Percentiles rank a stretch among this genome's conserved stretches.
Evolutionary conservation across 225 moss, liverwort and hornwort species (phyloP).

Genomic region (Takakia lepidozioides): DNA sequence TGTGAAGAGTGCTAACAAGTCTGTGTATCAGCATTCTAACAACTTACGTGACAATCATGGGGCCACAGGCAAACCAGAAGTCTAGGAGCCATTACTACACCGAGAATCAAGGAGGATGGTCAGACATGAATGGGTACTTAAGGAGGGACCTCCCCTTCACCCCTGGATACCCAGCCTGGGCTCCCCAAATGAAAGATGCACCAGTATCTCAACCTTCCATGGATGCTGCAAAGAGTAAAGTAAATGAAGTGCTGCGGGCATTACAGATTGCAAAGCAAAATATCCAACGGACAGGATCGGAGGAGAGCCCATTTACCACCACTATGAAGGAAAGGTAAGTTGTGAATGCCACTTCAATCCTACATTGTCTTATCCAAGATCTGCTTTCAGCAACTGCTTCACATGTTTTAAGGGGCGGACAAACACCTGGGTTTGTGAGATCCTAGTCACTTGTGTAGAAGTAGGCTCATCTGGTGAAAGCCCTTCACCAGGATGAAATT

Average conservation of each 20-base stretch:
- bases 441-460: not conserved
- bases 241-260: conserved; percentile 43
- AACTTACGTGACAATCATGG: no score
- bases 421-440: no score
- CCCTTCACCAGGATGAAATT: no score
- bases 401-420: no score
- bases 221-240: conserved; percentile 24
- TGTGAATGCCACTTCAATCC: not conserved
- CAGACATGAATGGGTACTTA: conserved; percentile 17
- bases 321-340: conserved; percentile 26
- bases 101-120: not conserved
- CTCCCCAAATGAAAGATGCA: conserved; percentile 27
- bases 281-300: conserved; percentile 28
- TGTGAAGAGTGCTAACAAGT: no score
- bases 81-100: no score
- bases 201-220: conserved; percentile 15
- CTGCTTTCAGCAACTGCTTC: no score
- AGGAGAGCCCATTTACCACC: not conserved
- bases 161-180: conserved; percentile 49
- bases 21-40: no score
- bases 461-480: no score
- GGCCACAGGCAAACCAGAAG: no score
- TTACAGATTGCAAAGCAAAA: conserved; percentile 43
- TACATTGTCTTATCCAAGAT: no score
- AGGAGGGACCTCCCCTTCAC: conserved; percentile 22